Conservation (phyloP, 257 asterid genomes). For the Capsicum chinense region DNA sequence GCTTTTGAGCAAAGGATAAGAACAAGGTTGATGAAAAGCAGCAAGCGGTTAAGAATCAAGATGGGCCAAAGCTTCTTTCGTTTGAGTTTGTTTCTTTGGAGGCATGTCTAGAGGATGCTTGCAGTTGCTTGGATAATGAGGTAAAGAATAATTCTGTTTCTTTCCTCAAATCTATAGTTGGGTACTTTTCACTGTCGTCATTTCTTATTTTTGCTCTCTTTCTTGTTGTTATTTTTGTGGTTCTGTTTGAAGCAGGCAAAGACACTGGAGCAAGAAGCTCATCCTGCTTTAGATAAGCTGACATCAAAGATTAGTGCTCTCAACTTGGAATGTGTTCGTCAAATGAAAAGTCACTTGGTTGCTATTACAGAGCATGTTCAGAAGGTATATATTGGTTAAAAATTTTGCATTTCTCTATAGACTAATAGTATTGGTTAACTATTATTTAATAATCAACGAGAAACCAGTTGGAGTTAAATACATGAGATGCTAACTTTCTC, state of each 20-base stretch:
- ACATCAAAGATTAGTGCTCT: conserved; percentile 95
- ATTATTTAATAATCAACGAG: neutral
- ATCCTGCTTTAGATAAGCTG: conserved; percentile 90
- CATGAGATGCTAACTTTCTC: neutral
- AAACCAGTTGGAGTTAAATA: neutral
- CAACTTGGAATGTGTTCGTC: conserved; percentile 94
- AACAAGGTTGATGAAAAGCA: conserved; percentile 62
- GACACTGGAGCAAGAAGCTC: conserved; percentile 95
- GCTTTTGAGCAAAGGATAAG: conserved; percentile 58
- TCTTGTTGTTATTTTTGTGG: conserved; percentile 25
- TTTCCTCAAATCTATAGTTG: conserved; percentile 16
- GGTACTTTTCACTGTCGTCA: neutral
- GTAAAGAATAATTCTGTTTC: conserved; percentile 41
- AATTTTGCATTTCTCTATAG: conserved; percentile 23
- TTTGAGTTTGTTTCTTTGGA: conserved; percentile 95
- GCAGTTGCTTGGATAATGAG: conserved; percentile 87
- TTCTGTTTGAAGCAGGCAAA: conserved; percentile 65
- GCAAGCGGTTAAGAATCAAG: conserved; percentile 61
- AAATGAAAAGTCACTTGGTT: conserved; percentile 90
- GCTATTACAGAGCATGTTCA: conserved; percentile 97
- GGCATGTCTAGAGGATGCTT: conserved; percentile 96
- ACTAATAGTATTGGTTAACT: neutral
- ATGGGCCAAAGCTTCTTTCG: conserved; percentile 87
- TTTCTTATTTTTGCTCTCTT: conserved; percentile 12
- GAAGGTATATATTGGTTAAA: conserved; percentile 55